Percentiles rank a stretch among this genome's conserved stretches.
phyloP scores from a whole-genome alignment of 352 stramenopile genomes.

The Phytopythium helicoides region DNA sequence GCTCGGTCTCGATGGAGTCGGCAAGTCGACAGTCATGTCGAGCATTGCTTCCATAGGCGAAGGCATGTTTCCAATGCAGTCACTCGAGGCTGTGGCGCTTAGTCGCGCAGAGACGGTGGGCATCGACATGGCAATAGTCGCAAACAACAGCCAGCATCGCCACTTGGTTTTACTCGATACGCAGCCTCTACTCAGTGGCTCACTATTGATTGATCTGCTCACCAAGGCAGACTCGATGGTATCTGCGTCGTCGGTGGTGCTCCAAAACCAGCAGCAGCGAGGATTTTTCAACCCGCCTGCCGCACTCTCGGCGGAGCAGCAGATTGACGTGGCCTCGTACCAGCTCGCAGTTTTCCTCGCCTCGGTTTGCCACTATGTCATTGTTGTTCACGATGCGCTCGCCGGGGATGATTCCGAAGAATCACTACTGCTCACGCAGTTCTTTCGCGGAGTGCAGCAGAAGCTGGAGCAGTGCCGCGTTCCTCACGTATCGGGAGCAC shows the following conservation, averaged over 20 bases:
- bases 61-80: constrained; percentile 34
- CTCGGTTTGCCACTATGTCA: constrained; percentile 76
- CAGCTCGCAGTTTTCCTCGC: constrained; percentile 67
- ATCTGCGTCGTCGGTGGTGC: neutral
- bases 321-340: constrained; percentile 55
- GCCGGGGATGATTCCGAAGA: constrained; percentile 19
- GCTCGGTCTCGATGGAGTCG: constrained; percentile 61
- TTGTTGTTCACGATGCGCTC: constrained; percentile 56
- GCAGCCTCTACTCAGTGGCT: constrained; percentile 64
- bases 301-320: constrained; percentile 56
- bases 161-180: constrained; percentile 65
- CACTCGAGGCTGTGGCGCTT: constrained; percentile 31
- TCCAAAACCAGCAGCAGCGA: constrained; percentile 5
- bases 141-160: constrained; percentile 23
- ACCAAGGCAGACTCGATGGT: constrained; percentile 44
- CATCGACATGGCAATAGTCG: constrained; percentile 54
- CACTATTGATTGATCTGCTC: constrained; percentile 47
- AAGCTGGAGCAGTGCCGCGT: constrained; percentile 58
- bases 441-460: constrained; percentile 48
- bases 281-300: constrained; percentile 25
- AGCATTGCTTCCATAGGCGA: constrained; percentile 27
- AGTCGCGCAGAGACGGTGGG: constrained; percentile 44
- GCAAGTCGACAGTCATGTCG: constrained; percentile 74
- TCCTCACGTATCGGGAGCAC: constrained; percentile 51
- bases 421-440: constrained; percentile 31